Evolutionary conservation across 192 early-diverging fungal genomes (phyloP), one percentile per base, ranked within the genome.

Genomic region (Entomortierella beljakovae): DNA sequence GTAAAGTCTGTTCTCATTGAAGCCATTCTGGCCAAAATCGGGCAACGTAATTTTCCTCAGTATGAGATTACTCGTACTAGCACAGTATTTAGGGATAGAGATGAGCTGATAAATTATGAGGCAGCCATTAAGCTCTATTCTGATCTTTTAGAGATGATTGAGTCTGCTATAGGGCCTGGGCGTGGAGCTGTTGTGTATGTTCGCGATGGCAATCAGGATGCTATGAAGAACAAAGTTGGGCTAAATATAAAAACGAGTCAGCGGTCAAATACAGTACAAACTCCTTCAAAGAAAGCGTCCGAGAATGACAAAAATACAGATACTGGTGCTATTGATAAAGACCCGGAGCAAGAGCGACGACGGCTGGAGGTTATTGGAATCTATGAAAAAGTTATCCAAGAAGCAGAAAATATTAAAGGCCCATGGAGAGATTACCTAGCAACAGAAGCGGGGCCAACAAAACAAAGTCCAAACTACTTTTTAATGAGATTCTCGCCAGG

Each of bases 11-110:
- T 64, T 3, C 74, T 85, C n/a, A 16, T 70, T 1, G 61, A 77
- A 10, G 73, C 84, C 1, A 86, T 86, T 57, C 58, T 86, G 3
- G 82, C 75, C 38, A 76, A 70, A 29, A 83, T 82, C 40, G 74
- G 71, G 8, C 74, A 73, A 37, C 61, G 80, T 3, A 76, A 42
- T 15, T 86, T 81, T 32, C 84, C 84, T 16, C 26, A 54, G 1
- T 86, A 86, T 29, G 61, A 62, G n/a, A 73, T 76, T 26, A 75
- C 64, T 18, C 62, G 84, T 42, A 80, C 82, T 13, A 58, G 5
- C 15, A 56, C 70, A 7, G 55, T 86, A 4, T 86, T 83, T 54
- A 38, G 29, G 15, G 64, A 66, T 20, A 38, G 82, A 52, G 59
- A 64, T 13, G 75, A 83, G 2, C 42, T 83, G 11, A 31, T 86